Percentiles rank a stretch among this genome's conserved stretches.
Conservation (phyloP, 768 basidiomycete genomes). For the Boletus rubroflammeus region DNA sequence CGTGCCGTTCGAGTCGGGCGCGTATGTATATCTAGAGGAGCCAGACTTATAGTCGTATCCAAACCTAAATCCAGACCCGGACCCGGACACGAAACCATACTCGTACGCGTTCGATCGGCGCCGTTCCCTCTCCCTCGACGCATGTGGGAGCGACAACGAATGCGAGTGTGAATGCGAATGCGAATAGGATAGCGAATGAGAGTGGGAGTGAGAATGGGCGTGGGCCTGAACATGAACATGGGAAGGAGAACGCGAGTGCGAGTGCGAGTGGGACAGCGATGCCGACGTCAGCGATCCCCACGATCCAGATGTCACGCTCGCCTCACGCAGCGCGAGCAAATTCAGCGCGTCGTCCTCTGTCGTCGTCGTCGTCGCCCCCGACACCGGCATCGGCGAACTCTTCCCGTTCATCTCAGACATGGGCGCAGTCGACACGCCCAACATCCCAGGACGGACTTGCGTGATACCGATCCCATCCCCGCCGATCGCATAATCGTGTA, state of each 20-base stretch:
- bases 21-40: conserved; percentile 1
- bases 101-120: conserved; percentile 16
- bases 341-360: conserved; percentile 26
- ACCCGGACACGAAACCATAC: neutral
- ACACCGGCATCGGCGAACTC: conserved; percentile 4
- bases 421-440: conserved; percentile 33
- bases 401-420: neutral
- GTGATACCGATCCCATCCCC: conserved; percentile 40
- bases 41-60: neutral
- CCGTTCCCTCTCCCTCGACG: conserved; percentile 4
- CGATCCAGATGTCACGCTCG: conserved; percentile 1
- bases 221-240: neutral
- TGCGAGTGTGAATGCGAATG: conserved; percentile 3
- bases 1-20: conserved; percentile 34
- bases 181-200: neutral
- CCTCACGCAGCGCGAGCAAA: conserved; percentile 22
- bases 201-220: neutral
- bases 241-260: neutral
- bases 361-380: neutral
- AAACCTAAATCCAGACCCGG: neutral
- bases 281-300: neutral
- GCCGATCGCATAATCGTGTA: conserved; percentile 61
- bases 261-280: neutral
- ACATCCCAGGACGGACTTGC: conserved; percentile 56
- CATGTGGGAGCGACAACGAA: conserved; percentile 1